These are phyloP conservation scores for Periconia sp. DNA, from an alignment of 2,329 filamentous ascomycete genomes.

Conservation along the genomic window DNA sequence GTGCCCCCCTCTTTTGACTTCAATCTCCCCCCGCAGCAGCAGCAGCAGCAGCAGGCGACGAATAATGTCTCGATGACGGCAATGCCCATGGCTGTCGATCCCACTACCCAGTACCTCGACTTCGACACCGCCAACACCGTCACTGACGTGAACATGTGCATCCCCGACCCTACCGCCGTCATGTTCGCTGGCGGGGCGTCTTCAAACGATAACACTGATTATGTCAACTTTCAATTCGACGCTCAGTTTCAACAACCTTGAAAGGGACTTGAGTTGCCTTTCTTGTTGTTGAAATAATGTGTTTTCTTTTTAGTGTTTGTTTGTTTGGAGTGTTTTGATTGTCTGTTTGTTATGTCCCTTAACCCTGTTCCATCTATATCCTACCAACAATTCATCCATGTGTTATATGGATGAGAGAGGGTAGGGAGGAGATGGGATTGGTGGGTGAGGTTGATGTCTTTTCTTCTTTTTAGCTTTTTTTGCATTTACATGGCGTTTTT, in stretches of 20 bases:
- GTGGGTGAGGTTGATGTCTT: too few relatives aligned
- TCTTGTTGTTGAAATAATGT: too few relatives aligned
- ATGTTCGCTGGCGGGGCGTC: slow-evolving; percentile 19
- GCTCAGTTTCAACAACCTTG: slow-evolving; percentile 3
- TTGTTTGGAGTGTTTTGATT: too few relatives aligned
- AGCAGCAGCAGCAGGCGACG: background rate
- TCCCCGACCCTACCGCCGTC: slow-evolving; percentile 17
- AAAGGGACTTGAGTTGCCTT: too few relatives aligned
- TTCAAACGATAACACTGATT: slow-evolving; percentile 13
- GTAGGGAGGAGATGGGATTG: too few relatives aligned
- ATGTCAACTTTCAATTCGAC: slow-evolving; percentile 31
- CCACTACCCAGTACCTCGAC: slow-evolving; percentile 17
- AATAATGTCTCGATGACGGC: slow-evolving; percentile 10
- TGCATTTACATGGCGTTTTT: too few relatives aligned
- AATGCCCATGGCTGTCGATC: slow-evolving; percentile 10
- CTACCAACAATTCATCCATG: too few relatives aligned
- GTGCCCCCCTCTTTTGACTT: slow-evolving; percentile 3
- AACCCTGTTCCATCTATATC: too few relatives aligned
- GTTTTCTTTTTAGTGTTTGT: too few relatives aligned
- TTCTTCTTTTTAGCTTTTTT: too few relatives aligned
- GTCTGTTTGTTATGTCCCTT: too few relatives aligned
- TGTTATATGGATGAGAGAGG: too few relatives aligned
- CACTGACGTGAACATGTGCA: slow-evolving; percentile 11
- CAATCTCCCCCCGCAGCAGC: slow-evolving; percentile 1
- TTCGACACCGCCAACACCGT: slow-evolving; percentile 1